Evolutionary conservation across 1,284 basidiomycete genomes (phyloP), one percentile per base, ranked within the genome.

Genomic region (Irpex rosettiformis): DNA sequence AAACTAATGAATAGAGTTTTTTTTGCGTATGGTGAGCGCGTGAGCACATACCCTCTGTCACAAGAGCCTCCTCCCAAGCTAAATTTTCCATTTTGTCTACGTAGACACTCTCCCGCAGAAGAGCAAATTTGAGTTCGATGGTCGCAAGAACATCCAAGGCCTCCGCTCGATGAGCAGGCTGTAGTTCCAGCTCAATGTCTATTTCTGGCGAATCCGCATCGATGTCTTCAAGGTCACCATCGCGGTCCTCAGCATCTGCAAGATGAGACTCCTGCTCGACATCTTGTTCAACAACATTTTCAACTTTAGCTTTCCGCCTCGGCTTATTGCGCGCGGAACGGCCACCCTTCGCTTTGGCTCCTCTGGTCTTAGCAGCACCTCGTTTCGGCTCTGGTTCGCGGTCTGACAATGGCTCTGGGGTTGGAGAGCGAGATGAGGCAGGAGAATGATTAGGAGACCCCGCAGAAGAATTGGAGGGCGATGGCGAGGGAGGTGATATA

Each of bases 1-100:
- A 51, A 18, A 54, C 59, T 22, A 16, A 54, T 29, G 3, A 48
- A 8, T 27, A 47, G 51, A 18, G 30, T 27, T 60, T 22, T 48
- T 28, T 55, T 21, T 43, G 61, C 42, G 22, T 62, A 52, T n/a
- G 11, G 33, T 40, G 63, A 60, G 22, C 43, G 16, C 11, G 53
- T 29, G 61, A 53, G 43, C 28, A 75, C 79, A 62, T 64, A 89
- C 89, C 86, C 55, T 85, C 80, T 18, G 77, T 77, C 18, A 92
- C 77, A 62, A 92, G 72, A 3, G 77, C 71, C 65, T 93, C 90
- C 69, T 93, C 90, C 86, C 86, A 89, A 52, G 86, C 85, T 3
- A 92, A 72, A 2, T 77, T 79, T 42, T 90, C 88, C 89, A 93
- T 91, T 73, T 91, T 92, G 73, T 93, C 90, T 3, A 91, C 79